Percentiles rank a stretch among this genome's conserved stretches.
Evolutionary conservation across 2,329 filamentous ascomycete species (phyloP).

Genomic region (Penicillium sp.): DNA sequence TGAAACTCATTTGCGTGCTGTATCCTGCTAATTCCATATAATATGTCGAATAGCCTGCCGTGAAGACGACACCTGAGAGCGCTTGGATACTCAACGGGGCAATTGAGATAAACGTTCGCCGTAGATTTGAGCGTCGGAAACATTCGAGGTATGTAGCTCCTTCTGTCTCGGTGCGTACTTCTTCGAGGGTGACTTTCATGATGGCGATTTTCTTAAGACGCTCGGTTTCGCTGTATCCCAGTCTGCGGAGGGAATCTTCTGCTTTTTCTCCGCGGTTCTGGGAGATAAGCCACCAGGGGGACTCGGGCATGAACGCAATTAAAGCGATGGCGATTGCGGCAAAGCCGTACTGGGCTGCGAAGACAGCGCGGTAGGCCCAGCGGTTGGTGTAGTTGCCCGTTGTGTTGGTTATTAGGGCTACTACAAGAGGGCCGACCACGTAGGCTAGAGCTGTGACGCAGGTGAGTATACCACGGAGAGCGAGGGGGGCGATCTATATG

Average conservation of each 20-base stretch:
- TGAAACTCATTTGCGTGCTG: conserved; percentile 37
- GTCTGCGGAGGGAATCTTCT: conserved; percentile 4
- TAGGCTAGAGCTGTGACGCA: conserved; percentile 43
- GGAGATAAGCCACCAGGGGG: conserved; percentile 14
- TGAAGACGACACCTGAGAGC: conserved; percentile 38
- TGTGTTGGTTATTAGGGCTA: conserved; percentile 39
- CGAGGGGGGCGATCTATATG: conserved; percentile 38
- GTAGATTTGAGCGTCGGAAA: conserved; percentile 41
- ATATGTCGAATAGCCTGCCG: conserved; percentile 43
- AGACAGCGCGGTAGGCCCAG: conserved; percentile 47
- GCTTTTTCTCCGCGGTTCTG: conserved; percentile 6
- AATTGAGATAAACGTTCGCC: conserved; percentile 43
- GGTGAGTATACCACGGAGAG: conserved; percentile 38
- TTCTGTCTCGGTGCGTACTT: conserved; percentile 30
- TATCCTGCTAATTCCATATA: conserved; percentile 47
- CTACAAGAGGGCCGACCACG: conserved; percentile 42
- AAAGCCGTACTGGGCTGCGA: conserved; percentile 45
- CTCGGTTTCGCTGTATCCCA: conserved; percentile 10
- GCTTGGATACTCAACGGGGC: conserved; percentile 38
- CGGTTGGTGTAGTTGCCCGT: conserved; percentile 38
- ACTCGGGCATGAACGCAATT: conserved; percentile 14
- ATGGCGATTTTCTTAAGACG: conserved; percentile 6
- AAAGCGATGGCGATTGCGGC: conserved; percentile 34
- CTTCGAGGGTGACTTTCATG: conserved; percentile 12
- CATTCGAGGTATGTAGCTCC: conserved; percentile 43